A percentile compares a stretch with the other conserved stretches of the same genome.
Evolutionary conservation across 139 green algal species (phyloP).

Genomic region (Coelastrella sp.): DNA sequence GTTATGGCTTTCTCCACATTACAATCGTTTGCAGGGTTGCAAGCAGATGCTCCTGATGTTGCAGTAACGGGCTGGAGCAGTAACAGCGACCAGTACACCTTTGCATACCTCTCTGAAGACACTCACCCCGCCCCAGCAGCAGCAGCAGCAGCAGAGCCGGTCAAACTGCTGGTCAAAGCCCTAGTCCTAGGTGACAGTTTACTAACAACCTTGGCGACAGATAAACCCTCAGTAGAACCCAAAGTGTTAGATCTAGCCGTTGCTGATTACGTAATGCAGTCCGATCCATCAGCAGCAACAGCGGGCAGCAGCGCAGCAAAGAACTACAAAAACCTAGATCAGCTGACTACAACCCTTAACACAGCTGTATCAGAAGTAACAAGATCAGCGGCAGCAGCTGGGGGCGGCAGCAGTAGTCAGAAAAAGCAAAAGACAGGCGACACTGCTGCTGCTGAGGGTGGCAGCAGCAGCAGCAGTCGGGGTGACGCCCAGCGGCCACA

Average conservation of each 20-base stretch:
- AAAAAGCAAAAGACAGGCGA: conserved; percentile 36
- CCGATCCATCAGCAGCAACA: not conserved
- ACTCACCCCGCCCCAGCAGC: not conserved
- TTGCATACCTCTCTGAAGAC: conserved; percentile 38
- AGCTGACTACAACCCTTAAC: not conserved
- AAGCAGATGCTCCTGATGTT: conserved; percentile 16
- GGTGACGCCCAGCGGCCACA: not conserved
- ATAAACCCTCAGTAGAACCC: not conserved
- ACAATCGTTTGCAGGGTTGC: not conserved
- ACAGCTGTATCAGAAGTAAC: not conserved
- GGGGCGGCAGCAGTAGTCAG: not conserved
- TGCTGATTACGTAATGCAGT: not conserved
- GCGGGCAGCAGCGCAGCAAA: not conserved
- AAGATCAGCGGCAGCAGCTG: not conserved
- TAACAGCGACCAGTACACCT: conserved; percentile 40
- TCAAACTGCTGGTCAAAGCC: conserved; percentile 43
- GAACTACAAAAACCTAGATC: conserved; percentile 39
- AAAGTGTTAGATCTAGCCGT: conserved; percentile 25
- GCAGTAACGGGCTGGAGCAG: conserved; percentile 29
- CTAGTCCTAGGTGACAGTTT: conserved; percentile 32
- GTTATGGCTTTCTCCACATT: too few relatives aligned
- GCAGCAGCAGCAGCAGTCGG: not conserved
- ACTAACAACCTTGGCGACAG: conserved; percentile 18
- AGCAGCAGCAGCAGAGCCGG: not conserved
- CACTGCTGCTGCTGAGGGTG: not conserved